Base-by-base conservation (phyloP, 169 alveolate genomes). In the Perkinsus marinus region DNA sequence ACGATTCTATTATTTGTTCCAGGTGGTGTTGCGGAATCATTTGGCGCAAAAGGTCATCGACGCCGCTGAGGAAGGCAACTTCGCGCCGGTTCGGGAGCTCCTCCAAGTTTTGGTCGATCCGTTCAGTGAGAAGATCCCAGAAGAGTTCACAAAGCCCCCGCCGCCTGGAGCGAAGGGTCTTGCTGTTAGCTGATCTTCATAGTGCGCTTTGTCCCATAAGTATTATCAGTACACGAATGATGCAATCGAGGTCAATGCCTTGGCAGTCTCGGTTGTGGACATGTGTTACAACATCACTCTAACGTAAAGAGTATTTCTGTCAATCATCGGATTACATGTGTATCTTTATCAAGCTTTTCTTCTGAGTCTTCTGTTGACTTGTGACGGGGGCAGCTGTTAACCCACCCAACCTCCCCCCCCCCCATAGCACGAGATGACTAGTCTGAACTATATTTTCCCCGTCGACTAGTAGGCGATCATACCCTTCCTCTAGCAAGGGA, bases 21-120 rank as follows among this genome's bases (percentile, higher is more conserved):
- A 90, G 91, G 91, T 91, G 30, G 92, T 94, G 36, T 46, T 95
- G 34, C 92, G 95, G 43, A 95, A 95, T 92, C 93, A 94, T 43
- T 68, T 95, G 36, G 93, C 94, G 26, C 92, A 94, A 79, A 91
- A 92, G 47, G 92, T 92, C 22, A 95, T 95, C 6, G 90, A 93
- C 39, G 92, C 90, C 39, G 94, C 93, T 13, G 96, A 93, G 90
- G 90, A 92, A 16, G 95, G 94, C 38, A 93, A 94, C 90, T 93
- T 39, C 90, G 92, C 69, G 36, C 91, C 79, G 89, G 90, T 94
- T 36, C 46, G 95, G 34, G 90, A 93, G 34, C 90, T 94, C n/a
- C 46, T 94, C 68, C 89, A 36, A 5, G 91, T 92, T 19, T 90
- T 93, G 43, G 47, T 89, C 41, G 90, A 92, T 37, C 97, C 97